Conservation (phyloP, 2,329 filamentous ascomycete genomes). For the Knoxdaviesia proteae region DNA sequence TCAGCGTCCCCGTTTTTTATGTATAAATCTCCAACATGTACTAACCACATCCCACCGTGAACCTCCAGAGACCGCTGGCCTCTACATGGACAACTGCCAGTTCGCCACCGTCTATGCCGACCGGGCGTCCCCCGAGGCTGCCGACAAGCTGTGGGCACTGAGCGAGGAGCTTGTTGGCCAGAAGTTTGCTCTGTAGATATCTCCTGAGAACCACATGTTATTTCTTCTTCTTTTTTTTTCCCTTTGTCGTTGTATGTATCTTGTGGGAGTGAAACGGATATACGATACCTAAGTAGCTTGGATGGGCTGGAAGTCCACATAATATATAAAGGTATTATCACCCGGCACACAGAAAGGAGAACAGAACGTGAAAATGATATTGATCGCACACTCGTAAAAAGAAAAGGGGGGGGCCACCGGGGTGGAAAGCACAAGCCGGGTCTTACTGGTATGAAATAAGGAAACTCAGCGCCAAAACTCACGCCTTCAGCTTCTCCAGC, state of each 20-base stretch:
- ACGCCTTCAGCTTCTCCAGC: constrained; percentile 11
- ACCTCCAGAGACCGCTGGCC: not conserved
- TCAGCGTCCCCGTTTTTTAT: too few relatives aligned
- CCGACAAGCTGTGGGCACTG: constrained; percentile 6
- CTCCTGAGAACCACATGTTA: not conserved
- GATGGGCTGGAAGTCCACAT: too few relatives aligned
- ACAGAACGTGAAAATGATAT: constrained; percentile 1
- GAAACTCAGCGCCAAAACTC: not conserved
- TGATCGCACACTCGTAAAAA: too few relatives aligned
- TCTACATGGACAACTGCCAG: constrained; percentile 7
- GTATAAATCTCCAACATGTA: not conserved
- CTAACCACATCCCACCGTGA: not conserved
- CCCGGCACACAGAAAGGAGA: constrained; percentile 18
- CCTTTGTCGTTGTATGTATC: not conserved
- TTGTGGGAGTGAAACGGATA: not conserved
- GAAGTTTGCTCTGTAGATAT: not conserved
- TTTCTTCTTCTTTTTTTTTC: not conserved
- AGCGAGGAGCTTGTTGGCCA: constrained; percentile 4
- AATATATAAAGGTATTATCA: too few relatives aligned
- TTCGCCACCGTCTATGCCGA: not conserved
- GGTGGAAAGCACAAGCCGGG: not conserved
- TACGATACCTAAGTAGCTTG: too few relatives aligned
- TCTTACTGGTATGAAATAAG: not conserved
- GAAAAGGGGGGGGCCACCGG: too few relatives aligned
- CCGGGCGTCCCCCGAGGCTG: not conserved